A percentile compares a stretch with the other conserved stretches of the same genome.
These are phyloP conservation scores for Wickerhamiella sorbophila DNA, from an alignment of 805 yeast species.

Conservation along the genomic window DNA sequence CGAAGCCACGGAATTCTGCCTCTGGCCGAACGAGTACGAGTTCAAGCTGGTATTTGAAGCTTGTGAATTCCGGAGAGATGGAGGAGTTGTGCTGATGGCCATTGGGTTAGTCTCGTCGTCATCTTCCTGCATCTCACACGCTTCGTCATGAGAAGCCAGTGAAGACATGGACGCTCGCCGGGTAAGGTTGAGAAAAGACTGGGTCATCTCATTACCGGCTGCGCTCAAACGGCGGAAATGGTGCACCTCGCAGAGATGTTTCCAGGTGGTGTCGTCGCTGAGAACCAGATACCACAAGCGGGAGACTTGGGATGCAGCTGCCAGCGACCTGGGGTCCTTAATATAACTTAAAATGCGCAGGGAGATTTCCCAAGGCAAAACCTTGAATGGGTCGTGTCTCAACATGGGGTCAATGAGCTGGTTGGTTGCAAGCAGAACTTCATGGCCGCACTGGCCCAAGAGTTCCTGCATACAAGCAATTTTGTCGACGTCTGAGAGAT, in stretches of 20 bases:
- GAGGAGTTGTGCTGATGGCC: background rate
- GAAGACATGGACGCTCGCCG: background rate
- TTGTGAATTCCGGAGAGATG: background rate
- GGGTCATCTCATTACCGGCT: slow-evolving; percentile 17
- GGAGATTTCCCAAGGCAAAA: slow-evolving; percentile 67
- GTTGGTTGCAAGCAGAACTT: slow-evolving; percentile 18
- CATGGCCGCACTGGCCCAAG: slow-evolving; percentile 17
- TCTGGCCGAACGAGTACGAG: background rate
- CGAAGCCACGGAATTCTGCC: background rate
- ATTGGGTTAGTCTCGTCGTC: background rate
- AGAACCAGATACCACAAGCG: slow-evolving; percentile 49
- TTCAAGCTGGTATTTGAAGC: background rate
- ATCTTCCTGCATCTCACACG: background rate
- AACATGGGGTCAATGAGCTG: slow-evolving; percentile 26
- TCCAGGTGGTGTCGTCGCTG: slow-evolving; percentile 32
- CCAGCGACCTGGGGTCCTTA: slow-evolving; percentile 69
- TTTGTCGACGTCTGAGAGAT: slow-evolving; percentile 13
- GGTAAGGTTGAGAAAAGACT: background rate
- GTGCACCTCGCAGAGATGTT: slow-evolving; percentile 25
- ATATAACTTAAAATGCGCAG: slow-evolving; percentile 70
- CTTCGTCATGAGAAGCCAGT: background rate
- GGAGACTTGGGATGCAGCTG: slow-evolving; percentile 87
- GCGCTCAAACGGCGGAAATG: slow-evolving; percentile 27
- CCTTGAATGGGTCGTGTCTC: slow-evolving; percentile 30
- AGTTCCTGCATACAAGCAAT: slow-evolving; percentile 15